Conservation (phyloP, 257 asterid genomes). For the Solanum piurae region DNA sequence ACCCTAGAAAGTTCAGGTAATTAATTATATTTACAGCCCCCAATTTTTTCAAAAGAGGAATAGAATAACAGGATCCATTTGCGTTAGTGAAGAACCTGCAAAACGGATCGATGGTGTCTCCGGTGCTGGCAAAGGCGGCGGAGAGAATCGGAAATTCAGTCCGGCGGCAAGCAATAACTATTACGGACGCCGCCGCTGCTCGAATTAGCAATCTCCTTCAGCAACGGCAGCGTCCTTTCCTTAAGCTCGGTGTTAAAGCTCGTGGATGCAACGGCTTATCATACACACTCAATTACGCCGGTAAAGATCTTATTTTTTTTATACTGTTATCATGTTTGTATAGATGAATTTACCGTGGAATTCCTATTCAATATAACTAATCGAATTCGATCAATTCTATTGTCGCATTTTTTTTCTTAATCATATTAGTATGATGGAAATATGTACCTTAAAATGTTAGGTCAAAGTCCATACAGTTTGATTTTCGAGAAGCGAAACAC, state of each 20-base stretch:
- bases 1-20: neutral
- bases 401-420: neutral
- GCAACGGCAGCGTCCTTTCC: conserved; percentile 75
- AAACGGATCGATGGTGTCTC: conserved; percentile 4
- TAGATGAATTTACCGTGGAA: neutral
- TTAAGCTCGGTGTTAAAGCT: conserved; percentile 95
- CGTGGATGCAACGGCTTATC: conserved; percentile 99
- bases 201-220: conserved; percentile 69
- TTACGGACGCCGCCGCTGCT: conserved; percentile 4
- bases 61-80: neutral
- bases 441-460: neutral
- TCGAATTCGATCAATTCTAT: neutral
- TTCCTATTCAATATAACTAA: neutral
- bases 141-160: conserved; percentile 9
- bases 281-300: conserved; percentile 93
- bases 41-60: neutral
- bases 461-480: neutral
- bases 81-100: neutral
- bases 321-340: neutral
- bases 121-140: conserved; percentile 9
- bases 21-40: neutral
- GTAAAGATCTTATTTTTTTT: conserved; percentile 10
- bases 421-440: neutral
- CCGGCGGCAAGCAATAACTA: conserved; percentile 7
- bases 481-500: neutral